Conservation (phyloP, 345 rosid genomes). For the Eutrema japonicum region DNA sequence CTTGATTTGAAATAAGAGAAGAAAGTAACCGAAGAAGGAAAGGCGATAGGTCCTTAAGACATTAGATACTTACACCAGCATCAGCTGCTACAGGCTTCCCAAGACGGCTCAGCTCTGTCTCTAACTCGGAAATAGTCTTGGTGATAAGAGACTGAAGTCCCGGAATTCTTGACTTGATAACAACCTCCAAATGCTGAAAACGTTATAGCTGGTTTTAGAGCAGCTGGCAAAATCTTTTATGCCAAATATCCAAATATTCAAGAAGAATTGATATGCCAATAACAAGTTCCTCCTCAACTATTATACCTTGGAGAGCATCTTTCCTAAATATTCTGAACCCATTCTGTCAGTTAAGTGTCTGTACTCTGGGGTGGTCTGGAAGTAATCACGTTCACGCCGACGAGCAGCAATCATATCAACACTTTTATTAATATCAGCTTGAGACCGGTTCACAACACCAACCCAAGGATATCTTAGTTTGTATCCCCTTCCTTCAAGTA, state of each 20-base stretch:
- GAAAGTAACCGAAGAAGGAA: slow-evolving; percentile 14
- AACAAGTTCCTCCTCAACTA: neutral
- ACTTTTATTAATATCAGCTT: slow-evolving; percentile 94
- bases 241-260: neutral
- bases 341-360: slow-evolving; percentile 76
- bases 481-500: slow-evolving; percentile 90
- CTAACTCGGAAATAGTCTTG: slow-evolving; percentile 82
- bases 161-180: slow-evolving; percentile 92
- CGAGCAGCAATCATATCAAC: slow-evolving; percentile 99
- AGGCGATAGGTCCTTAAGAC: slow-evolving; percentile 7
- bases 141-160: slow-evolving; percentile 89
- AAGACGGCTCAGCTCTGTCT: slow-evolving; percentile 81
- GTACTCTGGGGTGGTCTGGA: slow-evolving; percentile 64
- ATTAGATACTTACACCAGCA: slow-evolving; percentile 72
- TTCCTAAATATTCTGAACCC: slow-evolving; percentile 94
- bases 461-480: slow-evolving; percentile 91
- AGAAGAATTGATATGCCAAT: neutral
- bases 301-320: slow-evolving; percentile 90
- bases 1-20: slow-evolving; percentile 13
- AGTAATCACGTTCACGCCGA: slow-evolving; percentile 84
- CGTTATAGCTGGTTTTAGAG: slow-evolving; percentile 35
- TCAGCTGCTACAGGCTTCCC: slow-evolving; percentile 93
- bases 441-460: slow-evolving; percentile 98
- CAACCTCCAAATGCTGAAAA: slow-evolving; percentile 94
- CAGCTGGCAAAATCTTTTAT: neutral